Evolutionary conservation across 2,329 filamentous ascomycete genomes (phyloP), one percentile per base, ranked within the genome.

Genomic region (Triangularia verruculosa): DNA sequence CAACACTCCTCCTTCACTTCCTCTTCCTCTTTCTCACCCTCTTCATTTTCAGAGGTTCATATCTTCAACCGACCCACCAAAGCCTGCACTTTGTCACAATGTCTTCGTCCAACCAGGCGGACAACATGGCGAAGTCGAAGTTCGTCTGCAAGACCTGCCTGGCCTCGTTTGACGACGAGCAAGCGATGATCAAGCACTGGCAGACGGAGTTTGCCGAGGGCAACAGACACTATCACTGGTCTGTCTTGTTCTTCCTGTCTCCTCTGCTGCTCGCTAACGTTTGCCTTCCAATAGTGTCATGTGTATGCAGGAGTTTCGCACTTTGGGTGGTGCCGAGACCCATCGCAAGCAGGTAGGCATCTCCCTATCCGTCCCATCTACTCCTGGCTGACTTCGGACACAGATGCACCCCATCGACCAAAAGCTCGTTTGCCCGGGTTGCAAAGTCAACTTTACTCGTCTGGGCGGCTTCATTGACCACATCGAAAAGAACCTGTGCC

Each of bases 401-500:
- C 13, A 68, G 66, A 12, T 61, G 17, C 66, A 68, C 52, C 39
- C 54, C 11, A 58, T 47, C 15, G 57, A 61, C 51, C 64, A 67
- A 51, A 25, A 76, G 1, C 74, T 86, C 1, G 55, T 66, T 2
- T 86, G 83, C 56, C 81, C 81, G 1, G 82, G 78, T 25, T 86
- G 83, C 63, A 58, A 69, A 0, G 64, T 68, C 1, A 71, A 71
- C 0, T 84, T 82, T 61, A 55, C 30, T 0, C 73, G 75, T 0
- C 72, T 79, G 0, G 73, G 75, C 0, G 66, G 58, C 0, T 75
- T 83, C 34, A 76, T 84, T 59, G 39, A 64, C 0, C 83, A 86
- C 57, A 74, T 85, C 3, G 81, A 85, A 70, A 66, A 67, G 1
- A 69, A 74, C 24, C 61, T 75, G 1, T 86, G 83, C 65, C 27